Conservation (phyloP, 345 rosid genomes). For the Populus nigra region DNA sequence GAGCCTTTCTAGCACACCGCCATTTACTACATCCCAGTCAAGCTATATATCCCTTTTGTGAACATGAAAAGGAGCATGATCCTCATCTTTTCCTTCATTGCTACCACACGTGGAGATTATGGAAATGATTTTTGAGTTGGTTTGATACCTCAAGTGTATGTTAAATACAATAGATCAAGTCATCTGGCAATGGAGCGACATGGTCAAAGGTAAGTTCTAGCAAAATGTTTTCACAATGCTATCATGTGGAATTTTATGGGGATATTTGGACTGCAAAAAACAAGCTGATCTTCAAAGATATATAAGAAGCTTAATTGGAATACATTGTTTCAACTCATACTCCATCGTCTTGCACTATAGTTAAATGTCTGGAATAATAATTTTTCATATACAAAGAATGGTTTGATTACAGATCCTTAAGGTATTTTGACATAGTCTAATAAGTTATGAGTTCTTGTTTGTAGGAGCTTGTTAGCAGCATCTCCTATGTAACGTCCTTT, state of each 20-base stretch:
- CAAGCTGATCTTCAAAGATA: no score
- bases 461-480: no score
- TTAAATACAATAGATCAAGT: background rate
- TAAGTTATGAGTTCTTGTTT: no score
- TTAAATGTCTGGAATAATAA: no score
- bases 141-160: background rate
- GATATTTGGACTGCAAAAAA: no score
- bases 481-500: no score
- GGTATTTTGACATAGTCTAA: no score
- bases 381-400: background rate
- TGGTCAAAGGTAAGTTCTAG: background rate
- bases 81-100: background rate
- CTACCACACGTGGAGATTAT: background rate
- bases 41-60: background rate
- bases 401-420: no score
- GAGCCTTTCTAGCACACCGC: background rate
- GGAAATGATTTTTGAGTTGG: background rate
- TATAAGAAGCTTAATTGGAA: no score
- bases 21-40: background rate
- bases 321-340: no score
- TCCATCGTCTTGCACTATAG: background rate
- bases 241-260: no score
- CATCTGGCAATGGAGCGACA: background rate
- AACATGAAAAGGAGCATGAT: background rate
- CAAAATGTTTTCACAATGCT: no score